Evolutionary conservation across 768 basidiomycete species (phyloP).

Genomic region (Brasilioporus rufonigricans): DNA sequence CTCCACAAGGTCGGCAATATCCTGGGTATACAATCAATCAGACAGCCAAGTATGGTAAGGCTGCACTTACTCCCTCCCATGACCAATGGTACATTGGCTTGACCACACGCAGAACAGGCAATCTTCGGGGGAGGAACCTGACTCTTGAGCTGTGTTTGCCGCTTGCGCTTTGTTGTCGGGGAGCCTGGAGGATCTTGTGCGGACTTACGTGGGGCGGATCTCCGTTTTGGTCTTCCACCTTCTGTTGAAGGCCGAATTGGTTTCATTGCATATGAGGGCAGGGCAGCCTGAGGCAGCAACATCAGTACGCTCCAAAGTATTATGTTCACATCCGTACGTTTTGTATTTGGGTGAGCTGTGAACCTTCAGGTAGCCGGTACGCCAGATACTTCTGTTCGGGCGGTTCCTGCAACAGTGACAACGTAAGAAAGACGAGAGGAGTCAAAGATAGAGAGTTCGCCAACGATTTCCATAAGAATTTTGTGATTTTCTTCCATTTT

Average conservation of each 20-base stretch:
- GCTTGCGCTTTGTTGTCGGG: conserved; percentile 41
- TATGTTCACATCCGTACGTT: conserved; percentile 38
- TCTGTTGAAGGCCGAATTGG: conserved; percentile 52
- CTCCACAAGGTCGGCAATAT: conserved; percentile 68
- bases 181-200: conserved; percentile 20
- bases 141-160: conserved; percentile 33
- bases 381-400: conserved; percentile 52
- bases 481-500: conserved; percentile 49
- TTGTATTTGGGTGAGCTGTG: conserved; percentile 58
- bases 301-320: background rate
- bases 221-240: conserved; percentile 36
- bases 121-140: conserved; percentile 42
- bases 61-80: conserved; percentile 65
- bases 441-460: background rate
- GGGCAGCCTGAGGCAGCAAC: conserved; percentile 37
- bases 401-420: conserved; percentile 34
- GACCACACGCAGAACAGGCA: conserved; percentile 58
- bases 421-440: background rate
- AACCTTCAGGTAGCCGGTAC: conserved; percentile 54
- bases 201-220: conserved; percentile 31
- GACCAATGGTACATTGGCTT: conserved; percentile 72
- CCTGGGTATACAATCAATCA: conserved; percentile 36
- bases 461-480: conserved; percentile 46
- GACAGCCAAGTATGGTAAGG: background rate
- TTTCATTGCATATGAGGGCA: conserved; percentile 52